Base-by-base conservation (phyloP, 1,139 yeast species). In the Candida sanyaensis region DNA sequence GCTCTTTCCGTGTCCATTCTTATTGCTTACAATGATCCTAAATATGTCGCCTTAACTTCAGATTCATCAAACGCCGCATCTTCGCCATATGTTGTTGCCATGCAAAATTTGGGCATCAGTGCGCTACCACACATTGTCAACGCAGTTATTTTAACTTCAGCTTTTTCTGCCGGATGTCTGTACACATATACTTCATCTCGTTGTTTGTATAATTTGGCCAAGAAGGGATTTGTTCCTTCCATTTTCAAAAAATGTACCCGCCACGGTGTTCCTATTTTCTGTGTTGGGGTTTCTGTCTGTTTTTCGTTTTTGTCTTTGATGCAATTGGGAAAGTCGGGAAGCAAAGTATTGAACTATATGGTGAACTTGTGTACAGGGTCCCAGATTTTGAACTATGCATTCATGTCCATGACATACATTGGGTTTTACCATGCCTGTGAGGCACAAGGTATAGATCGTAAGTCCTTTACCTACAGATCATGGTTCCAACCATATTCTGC, bases 51-150 rank as follows among this genome's bases (percentile, higher is more conserved):
- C 33, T 61, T 69, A 26, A 58, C 64, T 27, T 51, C 54, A 9
- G 58, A 48, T 11, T 41, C 60, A 26, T 54, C 65, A 6, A 55
- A 57, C 49, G 67, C 64, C 23, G 74, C 77, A 10, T 71, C 77
- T 9, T 72, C 77, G 17, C 78, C 79, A 21, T 74, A 73, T 49
- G 78, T 74, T 13, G 73, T 71, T 49, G 79, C 78, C 44, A 72
- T 72, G 75, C 65, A 67, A 43, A 74, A 73, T 51, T 58, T 72
- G 58, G 59, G 65, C 8, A 72, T 73, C 48, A 53, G 57, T 23
- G 77, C 62, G 0, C 65, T 74, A 50, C 78, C 78, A 21, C 66
- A 71, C 52, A 71, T 74, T 43, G 72, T 73, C 41, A 73, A 73
- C 53, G 76, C 69, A 2, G 62, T 52, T 24, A 46, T 53, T 13